Percentiles rank a stretch among this genome's conserved stretches.
Evolutionary conservation across 352 stramenopile species (phyloP).

Genomic region (Phytophthora syringae): DNA sequence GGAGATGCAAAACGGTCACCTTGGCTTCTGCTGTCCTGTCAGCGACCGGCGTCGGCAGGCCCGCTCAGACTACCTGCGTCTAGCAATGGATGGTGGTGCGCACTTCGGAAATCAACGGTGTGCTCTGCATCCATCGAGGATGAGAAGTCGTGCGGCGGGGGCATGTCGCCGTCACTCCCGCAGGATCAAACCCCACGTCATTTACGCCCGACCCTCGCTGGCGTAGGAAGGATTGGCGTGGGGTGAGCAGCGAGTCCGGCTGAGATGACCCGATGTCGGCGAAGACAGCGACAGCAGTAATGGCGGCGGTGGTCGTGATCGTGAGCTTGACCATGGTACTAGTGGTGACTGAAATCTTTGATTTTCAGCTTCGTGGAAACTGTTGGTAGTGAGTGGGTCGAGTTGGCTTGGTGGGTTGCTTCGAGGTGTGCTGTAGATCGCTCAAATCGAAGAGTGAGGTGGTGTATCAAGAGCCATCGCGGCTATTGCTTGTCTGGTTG

Average conservation of each 20-base stretch:
- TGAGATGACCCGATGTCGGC: neutral
- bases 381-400: too few relatives aligned
- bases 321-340: slow-evolving; percentile 5
- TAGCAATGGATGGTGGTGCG: neutral
- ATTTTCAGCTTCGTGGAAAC: too few relatives aligned
- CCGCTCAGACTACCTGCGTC: neutral
- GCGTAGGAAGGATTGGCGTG: neutral
- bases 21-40: neutral
- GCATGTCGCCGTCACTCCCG: neutral
- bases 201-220: neutral
- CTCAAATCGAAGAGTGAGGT: slow-evolving; percentile 2
- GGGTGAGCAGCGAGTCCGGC: neutral
- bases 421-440: slow-evolving; percentile 2
- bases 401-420: neutral
- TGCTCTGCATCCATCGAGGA: neutral
- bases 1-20: neutral
- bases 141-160: neutral
- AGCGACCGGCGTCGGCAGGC: neutral
- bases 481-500: neutral
- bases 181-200: neutral
- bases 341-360: neutral
- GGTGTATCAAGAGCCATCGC: neutral
- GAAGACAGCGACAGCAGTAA: neutral
- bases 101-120: neutral
- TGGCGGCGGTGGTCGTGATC: neutral